Evolutionary conservation across 805 yeast species (phyloP).

Genomic region (Saturnispora halmiae): DNA sequence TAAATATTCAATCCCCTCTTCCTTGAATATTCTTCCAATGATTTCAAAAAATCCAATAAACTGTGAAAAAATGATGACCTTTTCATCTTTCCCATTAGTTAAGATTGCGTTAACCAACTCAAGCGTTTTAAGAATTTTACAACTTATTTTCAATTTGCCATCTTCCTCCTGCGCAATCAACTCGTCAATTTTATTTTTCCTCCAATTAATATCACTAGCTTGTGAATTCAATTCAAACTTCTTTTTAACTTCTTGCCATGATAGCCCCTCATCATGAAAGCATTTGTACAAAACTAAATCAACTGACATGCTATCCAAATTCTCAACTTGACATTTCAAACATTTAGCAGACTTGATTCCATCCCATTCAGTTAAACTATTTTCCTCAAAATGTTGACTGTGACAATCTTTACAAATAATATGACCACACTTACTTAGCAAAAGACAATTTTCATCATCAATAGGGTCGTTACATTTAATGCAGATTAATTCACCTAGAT

Average conservation of each 20-base stretch:
- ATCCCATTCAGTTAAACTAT: constrained; percentile 28
- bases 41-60: constrained; percentile 75
- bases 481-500: constrained; percentile 41
- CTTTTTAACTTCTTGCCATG: constrained; percentile 20
- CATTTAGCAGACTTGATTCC: constrained; percentile 41
- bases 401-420: constrained; percentile 54
- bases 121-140: constrained; percentile 59
- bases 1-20: constrained; percentile 39
- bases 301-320: constrained; percentile 33
- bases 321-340: constrained; percentile 38
- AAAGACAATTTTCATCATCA: constrained; percentile 34
- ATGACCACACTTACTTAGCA: constrained; percentile 66
- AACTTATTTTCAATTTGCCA: constrained; percentile 48
- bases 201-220: constrained; percentile 21
- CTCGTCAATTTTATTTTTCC: constrained; percentile 22
- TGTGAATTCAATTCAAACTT: constrained; percentile 19
- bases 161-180: constrained; percentile 25
- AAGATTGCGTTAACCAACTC: constrained; percentile 47
- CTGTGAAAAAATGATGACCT: constrained; percentile 76
- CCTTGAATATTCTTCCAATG: constrained; percentile 42
- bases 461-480: constrained; percentile 55
- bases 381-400: constrained; percentile 40
- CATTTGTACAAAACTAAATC: constrained; percentile 47
- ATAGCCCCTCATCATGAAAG: constrained; percentile 26
- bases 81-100: constrained; percentile 48